phyloP scores from a whole-genome alignment of 2,329 filamentous ascomycete species.

The Botrytis byssoidea region DNA sequence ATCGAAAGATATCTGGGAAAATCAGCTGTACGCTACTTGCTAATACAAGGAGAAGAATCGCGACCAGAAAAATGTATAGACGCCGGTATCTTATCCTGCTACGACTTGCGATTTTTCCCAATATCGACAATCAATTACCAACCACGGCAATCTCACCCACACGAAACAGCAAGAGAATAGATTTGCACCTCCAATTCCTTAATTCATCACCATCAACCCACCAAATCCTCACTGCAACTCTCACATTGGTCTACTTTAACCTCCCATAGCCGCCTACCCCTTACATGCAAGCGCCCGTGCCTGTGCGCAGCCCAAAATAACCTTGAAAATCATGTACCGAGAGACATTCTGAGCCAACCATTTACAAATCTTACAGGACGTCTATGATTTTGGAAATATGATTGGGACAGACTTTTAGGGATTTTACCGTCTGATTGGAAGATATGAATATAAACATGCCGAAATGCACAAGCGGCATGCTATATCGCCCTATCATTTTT shows the following conservation, averaged over 20 bases:
- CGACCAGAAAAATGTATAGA: not conserved
- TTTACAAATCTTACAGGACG: not conserved
- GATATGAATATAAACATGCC: not conserved
- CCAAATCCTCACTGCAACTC: not conserved
- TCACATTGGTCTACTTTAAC: constrained; percentile 1
- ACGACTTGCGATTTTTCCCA: not conserved
- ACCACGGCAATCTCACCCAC: not conserved
- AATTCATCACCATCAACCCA: not conserved
- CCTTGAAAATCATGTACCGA: not conserved
- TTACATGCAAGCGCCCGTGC: constrained; percentile 14
- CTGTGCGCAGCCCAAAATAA: constrained; percentile 1
- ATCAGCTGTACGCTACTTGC: not conserved
- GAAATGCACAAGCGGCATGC: not conserved
- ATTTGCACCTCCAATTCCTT: not conserved
- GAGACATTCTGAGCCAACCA: not conserved
- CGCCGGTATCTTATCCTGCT: not conserved
- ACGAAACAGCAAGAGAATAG: not conserved
- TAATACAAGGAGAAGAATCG: too few species aligned
- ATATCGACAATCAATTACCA: not conserved
- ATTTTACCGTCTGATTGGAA: not conserved
- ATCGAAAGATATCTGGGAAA: not conserved
- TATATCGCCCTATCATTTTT: not conserved
- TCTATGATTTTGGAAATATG: not conserved
- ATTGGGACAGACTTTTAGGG: not conserved
- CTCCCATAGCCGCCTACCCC: constrained; percentile 3